A percentile compares a stretch with the other conserved stretches of the same genome.
Conservation (phyloP, 306 rosid genomes). For the Vigna angularis region DNA sequence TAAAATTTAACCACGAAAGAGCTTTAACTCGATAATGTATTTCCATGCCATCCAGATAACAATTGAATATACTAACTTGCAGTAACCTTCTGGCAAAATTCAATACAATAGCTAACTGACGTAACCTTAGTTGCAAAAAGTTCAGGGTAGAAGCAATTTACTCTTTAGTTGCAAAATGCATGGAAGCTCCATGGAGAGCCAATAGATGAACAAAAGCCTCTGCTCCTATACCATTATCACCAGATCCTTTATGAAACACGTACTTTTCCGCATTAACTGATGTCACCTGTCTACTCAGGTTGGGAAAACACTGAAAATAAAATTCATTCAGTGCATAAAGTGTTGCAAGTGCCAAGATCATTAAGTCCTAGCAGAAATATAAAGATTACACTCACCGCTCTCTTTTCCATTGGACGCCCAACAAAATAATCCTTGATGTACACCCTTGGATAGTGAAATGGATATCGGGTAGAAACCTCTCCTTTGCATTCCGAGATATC, state of each 20-base stretch:
- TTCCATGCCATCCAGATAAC: not conserved
- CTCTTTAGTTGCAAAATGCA: slow-evolving; percentile 74
- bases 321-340: slow-evolving; percentile 45
- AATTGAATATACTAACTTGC: slow-evolving; percentile 22
- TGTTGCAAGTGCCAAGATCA: slow-evolving; percentile 46
- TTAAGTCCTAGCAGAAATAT: slow-evolving; percentile 37
- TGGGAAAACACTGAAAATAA: slow-evolving; percentile 53
- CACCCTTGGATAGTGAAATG: slow-evolving; percentile 64
- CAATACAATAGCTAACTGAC: not conserved
- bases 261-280: slow-evolving; percentile 68
- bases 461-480: slow-evolving; percentile 73
- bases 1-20: slow-evolving; percentile 24
- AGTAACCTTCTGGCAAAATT: slow-evolving; percentile 27
- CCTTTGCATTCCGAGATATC: slow-evolving; percentile 56
- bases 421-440: slow-evolving; percentile 65
- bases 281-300: slow-evolving; percentile 57
- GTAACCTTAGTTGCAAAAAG: slow-evolving; percentile 14
- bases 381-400: slow-evolving; percentile 54
- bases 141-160: slow-evolving; percentile 51
- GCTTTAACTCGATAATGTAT: slow-evolving; percentile 21
- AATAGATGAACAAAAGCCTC: slow-evolving; percentile 74
- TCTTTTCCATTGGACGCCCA: slow-evolving; percentile 49
- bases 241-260: slow-evolving; percentile 58
- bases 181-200: slow-evolving; percentile 69
- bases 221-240: slow-evolving; percentile 59